Evolutionary conservation across 148 eudicot species (phyloP), one percentile per base, ranked within the genome.

Genomic region (Oxyria digyna): DNA sequence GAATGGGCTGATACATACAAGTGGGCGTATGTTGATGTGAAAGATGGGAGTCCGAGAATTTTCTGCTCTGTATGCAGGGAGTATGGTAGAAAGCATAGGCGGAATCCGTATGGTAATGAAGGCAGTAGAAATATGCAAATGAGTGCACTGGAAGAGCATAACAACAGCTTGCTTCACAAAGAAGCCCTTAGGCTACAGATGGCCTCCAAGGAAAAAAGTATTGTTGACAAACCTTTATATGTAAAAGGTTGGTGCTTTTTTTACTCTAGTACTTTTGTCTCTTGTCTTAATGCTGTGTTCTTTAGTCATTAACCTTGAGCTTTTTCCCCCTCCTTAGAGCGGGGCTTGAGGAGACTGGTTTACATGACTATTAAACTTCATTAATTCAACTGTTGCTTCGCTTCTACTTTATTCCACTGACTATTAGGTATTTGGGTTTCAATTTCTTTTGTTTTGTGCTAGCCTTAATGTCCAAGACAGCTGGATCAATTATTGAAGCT

Each of bases 1-100:
- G 99, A 94, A 74, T 94, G 99, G 99, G 99, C 97, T 15, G 99
- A 94, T 79, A 94, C 99, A 6, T 94, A 94, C 72, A 91, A 94
- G 78, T 94, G 99, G 99, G 97, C 99, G 0, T 94, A 91, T 81
- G 96, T 94, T 55, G 99, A 94, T 80, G 80, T 85, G 55, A 94
- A 94, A 76, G 99, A 94, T 67, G 96, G 97, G 35, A 85, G 97
- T 18, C 83, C 96, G 0, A 94, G 96, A 77, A 94, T 94, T 45
- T 94, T 94, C 76, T 94, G 99, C 78, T 90, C 97, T 15, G 86
- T 91, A 26, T 94, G 99, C 74, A 85, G 93, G 68, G 99, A 94
- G 79, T 94, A 90, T 79, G 99, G 97, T 40, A 82, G 99, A 77
- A 94, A 91, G 75, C 99, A 94, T 67, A 87, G 99, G 71, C 77